A percentile compares a stretch with the other conserved stretches of the same genome.
Conservation (phyloP, 495 filamentous ascomycete genomes). For the Hamigera avellanea region DNA sequence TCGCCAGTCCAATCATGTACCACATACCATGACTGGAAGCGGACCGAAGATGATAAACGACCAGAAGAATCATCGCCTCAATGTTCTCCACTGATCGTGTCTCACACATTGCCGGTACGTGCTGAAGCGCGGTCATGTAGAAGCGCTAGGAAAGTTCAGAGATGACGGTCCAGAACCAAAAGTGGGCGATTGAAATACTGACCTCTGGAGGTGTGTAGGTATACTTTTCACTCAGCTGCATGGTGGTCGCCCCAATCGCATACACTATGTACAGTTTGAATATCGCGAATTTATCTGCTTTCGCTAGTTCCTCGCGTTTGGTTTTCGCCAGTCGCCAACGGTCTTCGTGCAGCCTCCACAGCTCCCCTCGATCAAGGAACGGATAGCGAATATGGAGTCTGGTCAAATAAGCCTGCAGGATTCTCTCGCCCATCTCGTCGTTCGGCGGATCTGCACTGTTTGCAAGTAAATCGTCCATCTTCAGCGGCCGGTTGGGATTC, state of each 20-base stretch:
- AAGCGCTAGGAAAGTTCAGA: constrained; percentile 25
- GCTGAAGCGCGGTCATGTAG: constrained; percentile 38
- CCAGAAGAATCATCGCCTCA: constrained; percentile 43
- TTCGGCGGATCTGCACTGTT: constrained; percentile 35
- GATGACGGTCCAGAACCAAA: too few relatives aligned
- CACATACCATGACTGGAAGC: constrained; percentile 42
- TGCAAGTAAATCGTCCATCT: constrained; percentile 27
- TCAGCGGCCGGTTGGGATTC: constrained; percentile 14
- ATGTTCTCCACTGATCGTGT: constrained; percentile 40
- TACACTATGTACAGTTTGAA: constrained; percentile 43
- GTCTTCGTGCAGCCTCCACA: constrained; percentile 33
- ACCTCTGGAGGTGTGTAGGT: constrained; percentile 34
- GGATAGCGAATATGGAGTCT: constrained; percentile 38
- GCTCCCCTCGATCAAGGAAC: constrained; percentile 34
- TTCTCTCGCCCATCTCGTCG: constrained; percentile 34
- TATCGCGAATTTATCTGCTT: constrained; percentile 32
- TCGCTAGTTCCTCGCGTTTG: constrained; percentile 27
- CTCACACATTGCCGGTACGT: constrained; percentile 38
- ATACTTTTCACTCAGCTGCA: constrained; percentile 37
- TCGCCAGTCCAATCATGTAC: constrained; percentile 46
- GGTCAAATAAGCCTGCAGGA: constrained; percentile 35
- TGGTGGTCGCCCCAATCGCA: constrained; percentile 39
- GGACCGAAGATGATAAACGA: constrained; percentile 40
- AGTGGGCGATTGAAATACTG: not conserved
- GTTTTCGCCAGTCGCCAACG: constrained; percentile 29